Evolutionary conservation across 305 asterid species (phyloP), one percentile per base, ranked within the genome.

Genomic region (Euphrasia arctica): DNA sequence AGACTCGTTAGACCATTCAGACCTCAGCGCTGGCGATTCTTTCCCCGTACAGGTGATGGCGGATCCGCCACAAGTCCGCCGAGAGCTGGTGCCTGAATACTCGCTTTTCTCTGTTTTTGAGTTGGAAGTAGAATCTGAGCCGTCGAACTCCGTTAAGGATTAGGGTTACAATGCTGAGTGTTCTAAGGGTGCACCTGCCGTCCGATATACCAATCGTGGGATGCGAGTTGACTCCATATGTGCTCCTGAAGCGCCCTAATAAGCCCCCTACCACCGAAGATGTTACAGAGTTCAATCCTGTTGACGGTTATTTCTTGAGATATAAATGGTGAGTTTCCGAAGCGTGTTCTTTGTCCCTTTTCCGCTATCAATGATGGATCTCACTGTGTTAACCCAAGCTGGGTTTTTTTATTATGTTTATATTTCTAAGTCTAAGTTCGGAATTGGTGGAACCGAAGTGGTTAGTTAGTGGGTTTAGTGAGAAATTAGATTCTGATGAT

Each of bases 171-270:
- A 86, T 86, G 95, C 85, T 86, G 84, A 86, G 77, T 70, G 82
- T 86, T 81, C 70, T 82, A 43, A 79, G 89, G 60, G 89, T 86
- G 76, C 95, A 86, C 79, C 81, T 86, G 47, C 95, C 95, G 58
- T 82, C 95, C 62, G 95, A 84, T 68, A 86, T 86, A 51, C 91
- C 95, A 14, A 82, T 86, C 59, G 95, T 86, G 7, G 95, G 95
- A 32, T 86, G 95, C 64, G 91, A 86, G 68, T 72, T 86, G 74
- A 78, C 84, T 56, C 95, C 95, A 0, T 86, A 84, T 61, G 84
- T 86, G 59, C 84, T 86, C 27, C 70, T 80, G 82, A 83, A 68
- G 74, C 89, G 90, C 50, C 72, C 80, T 12, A 88, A 86, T 69
- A 74, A 71, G 57, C 66, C 90, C 8, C 70, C 78, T 45, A 62